Conservation (phyloP, 176 grass and related monocot species). For the Secale cereale region DNA sequence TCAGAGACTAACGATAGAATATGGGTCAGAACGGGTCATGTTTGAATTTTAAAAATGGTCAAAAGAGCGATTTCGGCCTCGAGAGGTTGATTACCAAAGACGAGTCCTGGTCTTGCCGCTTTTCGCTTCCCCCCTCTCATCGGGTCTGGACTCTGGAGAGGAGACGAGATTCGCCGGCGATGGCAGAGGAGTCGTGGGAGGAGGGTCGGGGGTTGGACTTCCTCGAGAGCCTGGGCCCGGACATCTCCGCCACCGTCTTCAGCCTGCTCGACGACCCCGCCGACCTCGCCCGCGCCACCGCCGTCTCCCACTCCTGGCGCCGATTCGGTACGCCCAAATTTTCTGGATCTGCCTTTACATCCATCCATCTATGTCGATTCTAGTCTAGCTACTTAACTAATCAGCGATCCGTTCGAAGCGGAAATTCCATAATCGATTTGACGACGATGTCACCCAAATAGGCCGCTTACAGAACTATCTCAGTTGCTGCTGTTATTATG, state of each 20-base stretch:
- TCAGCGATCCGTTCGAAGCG: not conserved
- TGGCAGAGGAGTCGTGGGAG: not conserved
- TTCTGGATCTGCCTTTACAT: not conserved
- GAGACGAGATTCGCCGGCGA: not conserved
- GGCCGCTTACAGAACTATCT: not conserved
- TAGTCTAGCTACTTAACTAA: not conserved
- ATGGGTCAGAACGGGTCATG: no score
- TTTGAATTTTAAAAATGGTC: no score
- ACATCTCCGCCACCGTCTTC: conserved; percentile 48
- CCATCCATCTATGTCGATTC: not conserved
- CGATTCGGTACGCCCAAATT: conserved; percentile 36
- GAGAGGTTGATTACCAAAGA: no score
- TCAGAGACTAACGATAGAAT: no score
- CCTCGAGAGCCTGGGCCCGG: conserved; percentile 34
- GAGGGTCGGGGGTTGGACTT: conserved; percentile 35
- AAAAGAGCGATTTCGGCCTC: no score
- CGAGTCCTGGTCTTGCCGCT: no score
- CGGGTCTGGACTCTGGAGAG: not conserved
- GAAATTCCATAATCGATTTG: not conserved
- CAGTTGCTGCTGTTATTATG: not conserved
- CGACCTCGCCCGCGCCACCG: conserved; percentile 45
- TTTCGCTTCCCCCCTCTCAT: not conserved
- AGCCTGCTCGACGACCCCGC: conserved; percentile 38
- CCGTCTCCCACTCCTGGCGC: conserved; percentile 69
- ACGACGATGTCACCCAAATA: not conserved